Evolutionary conservation across 2,329 filamentous ascomycete genomes (phyloP).

Genomic region (Ophiostoma sp.): DNA sequence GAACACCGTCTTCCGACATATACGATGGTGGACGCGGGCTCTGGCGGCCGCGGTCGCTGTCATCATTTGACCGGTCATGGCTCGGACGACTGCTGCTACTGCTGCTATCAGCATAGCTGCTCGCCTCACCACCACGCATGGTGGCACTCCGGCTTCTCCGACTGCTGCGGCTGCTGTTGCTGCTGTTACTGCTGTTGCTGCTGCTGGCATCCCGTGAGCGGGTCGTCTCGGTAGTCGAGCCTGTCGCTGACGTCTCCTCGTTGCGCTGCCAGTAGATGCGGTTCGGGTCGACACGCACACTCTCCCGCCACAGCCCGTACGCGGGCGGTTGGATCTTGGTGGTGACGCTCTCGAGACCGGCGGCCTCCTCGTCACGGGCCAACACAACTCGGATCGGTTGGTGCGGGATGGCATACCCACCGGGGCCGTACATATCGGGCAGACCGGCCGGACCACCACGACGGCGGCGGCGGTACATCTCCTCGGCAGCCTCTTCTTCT

Average conservation of each 20-base stretch:
- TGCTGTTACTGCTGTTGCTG: not conserved
- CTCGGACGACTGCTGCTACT: not conserved
- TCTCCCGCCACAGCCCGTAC: slow-evolving; percentile 82
- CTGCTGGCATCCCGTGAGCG: not conserved
- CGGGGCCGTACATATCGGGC: slow-evolving; percentile 52
- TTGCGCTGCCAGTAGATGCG: slow-evolving; percentile 79
- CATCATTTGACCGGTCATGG: slow-evolving; percentile 24
- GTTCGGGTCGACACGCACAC: slow-evolving; percentile 79
- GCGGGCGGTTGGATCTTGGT: slow-evolving; percentile 70
- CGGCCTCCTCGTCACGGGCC: slow-evolving; percentile 71
- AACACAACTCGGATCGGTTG: slow-evolving; percentile 76
- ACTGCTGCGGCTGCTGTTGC: slow-evolving; percentile 26
- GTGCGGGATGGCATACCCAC: slow-evolving; percentile 68
- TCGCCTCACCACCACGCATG: slow-evolving; percentile 17
- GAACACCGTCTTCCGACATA: slow-evolving; percentile 70
- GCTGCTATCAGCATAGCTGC: not conserved
- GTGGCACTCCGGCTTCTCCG: slow-evolving; percentile 34
- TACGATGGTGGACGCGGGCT: slow-evolving; percentile 69
- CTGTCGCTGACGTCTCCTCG: slow-evolving; percentile 37
- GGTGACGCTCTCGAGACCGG: slow-evolving; percentile 55
- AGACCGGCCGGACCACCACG: slow-evolving; percentile 32
- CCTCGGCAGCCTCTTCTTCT: slow-evolving; percentile 37
- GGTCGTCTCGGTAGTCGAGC: not conserved
- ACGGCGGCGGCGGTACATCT: slow-evolving; percentile 32
- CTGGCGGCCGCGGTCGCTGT: slow-evolving; percentile 28